Evolutionary conservation across 208 protist genomes (phyloP), one percentile per base, ranked within the genome.

Genomic region (Naegleria fowleri): DNA sequence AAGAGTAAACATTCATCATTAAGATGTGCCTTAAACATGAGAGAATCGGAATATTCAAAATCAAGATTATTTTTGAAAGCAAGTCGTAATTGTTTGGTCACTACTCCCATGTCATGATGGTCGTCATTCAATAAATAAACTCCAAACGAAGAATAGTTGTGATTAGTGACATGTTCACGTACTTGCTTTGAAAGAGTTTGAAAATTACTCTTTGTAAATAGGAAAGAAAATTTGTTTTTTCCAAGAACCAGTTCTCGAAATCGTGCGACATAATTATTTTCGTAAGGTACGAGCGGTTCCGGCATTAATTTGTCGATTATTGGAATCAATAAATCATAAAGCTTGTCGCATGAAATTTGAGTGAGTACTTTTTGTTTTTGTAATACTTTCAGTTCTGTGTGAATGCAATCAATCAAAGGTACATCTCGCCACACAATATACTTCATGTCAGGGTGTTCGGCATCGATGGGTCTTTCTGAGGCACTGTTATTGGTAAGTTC

Each of bases 121-220:
- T 29, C 67, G 36, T 79, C 67, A 79, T 79, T 79, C 29, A 79
- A 79, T 79, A 79, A 79, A 79, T 79, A 79, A 36, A 79, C 25
- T 36, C 67, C 29, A 79, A 79, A 79, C 36, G 36, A 36, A 36
- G 67, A 79, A 33, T 79, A 79, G 4, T 67, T 67, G 25, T 75
- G 13, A 36, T 0, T 33, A 36, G 29, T 79, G 29, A 36, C n/a
- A 79, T 79, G 19, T 79, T 79, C 29, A 15, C 9, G 16, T 15
- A 79, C 16, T 11, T 36, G 6, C 6, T 25, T 7, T 36, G 19
- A 9, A 7, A 79, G 29, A 7, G 2, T 9, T 79, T 79, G 25
- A 36, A 79, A 79, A 79, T 79, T 79, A 0, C n/a, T 36, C n/a
- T 79, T 79, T 25, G 67, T 79, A 33, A 79, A 79, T 25, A 36